Evolutionary conservation across 495 filamentous ascomycete species (phyloP).

Genomic region (Parathielavia appendiculata): DNA sequence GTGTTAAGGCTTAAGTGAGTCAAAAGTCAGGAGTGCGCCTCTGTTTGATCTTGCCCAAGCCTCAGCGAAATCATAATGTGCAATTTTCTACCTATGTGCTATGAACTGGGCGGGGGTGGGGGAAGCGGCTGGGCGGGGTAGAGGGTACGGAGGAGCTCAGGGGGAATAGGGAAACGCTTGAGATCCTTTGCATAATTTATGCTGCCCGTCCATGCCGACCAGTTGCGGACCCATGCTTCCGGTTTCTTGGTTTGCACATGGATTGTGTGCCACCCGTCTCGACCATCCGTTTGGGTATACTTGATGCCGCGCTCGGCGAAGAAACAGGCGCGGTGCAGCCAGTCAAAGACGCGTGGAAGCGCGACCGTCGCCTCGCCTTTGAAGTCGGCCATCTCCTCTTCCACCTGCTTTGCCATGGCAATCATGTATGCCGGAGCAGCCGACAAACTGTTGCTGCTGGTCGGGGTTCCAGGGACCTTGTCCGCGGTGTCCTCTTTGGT

Average conservation of each 20-base stretch:
- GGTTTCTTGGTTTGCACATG: neutral
- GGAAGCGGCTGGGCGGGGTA: too few species aligned
- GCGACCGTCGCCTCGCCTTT: slow-evolving; percentile 1
- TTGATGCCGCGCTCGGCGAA: neutral
- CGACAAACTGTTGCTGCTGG: neutral
- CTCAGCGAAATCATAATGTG: too few species aligned
- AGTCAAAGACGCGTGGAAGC: neutral
- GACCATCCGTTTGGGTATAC: neutral
- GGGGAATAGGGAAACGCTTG: too few species aligned
- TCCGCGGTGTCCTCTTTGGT: too few species aligned
- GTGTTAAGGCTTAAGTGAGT: too few species aligned
- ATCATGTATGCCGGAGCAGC: too few species aligned
- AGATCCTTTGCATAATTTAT: neutral
- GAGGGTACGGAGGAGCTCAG: too few species aligned
- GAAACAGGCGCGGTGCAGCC: slow-evolving; percentile 1
- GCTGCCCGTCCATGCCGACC: neutral
- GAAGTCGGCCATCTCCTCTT: neutral
- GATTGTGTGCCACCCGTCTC: neutral
- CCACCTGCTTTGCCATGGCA: neutral
- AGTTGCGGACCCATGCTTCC: neutral
- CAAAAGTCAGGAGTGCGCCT: too few species aligned
- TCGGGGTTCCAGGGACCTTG: too few species aligned
- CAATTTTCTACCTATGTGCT: too few species aligned
- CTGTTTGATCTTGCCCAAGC: too few species aligned
- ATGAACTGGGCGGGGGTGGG: too few species aligned